A percentile compares a stretch with the other conserved stretches of the same genome.
Conservation (phyloP, 331 rosid genomes). For the Arachis monticola region DNA sequence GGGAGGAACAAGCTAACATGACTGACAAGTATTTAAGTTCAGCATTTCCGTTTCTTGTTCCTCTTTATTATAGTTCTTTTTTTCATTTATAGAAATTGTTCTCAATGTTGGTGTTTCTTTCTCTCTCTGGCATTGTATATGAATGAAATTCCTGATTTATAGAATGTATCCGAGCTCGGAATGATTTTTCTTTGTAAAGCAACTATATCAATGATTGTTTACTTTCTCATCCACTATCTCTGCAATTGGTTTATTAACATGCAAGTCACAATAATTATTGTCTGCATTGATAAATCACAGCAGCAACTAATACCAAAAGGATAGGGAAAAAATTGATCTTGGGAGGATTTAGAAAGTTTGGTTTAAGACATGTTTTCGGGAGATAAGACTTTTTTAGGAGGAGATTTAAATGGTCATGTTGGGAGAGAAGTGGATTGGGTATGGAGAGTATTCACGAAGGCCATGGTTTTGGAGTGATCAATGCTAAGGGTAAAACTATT, state of each 20-base stretch:
- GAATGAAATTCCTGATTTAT: slow-evolving; percentile 25
- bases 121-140: slow-evolving; percentile 38
- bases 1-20: slow-evolving; percentile 50
- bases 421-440: no score
- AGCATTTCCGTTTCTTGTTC: slow-evolving; percentile 26
- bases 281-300: neutral
- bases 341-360: no score
- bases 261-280: neutral
- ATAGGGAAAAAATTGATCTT: no score
- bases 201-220: slow-evolving; percentile 20
- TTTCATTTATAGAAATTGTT: slow-evolving; percentile 11
- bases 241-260: neutral
- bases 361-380: no score
- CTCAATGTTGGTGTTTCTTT: slow-evolving; percentile 13
- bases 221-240: slow-evolving; percentile 1
- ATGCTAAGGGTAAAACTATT: no score
- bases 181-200: slow-evolving; percentile 18
- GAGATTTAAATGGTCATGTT: no score
- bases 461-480: no score
- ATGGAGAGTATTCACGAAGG: no score
- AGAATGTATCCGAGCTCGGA: slow-evolving; percentile 10
- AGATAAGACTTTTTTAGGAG: no score
- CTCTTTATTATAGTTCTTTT: neutral
- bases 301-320: no score
- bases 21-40: slow-evolving; percentile 38